phyloP scores from a whole-genome alignment of 495 filamentous ascomycete species.

The Friedmanniomyces endolithicus region DNA sequence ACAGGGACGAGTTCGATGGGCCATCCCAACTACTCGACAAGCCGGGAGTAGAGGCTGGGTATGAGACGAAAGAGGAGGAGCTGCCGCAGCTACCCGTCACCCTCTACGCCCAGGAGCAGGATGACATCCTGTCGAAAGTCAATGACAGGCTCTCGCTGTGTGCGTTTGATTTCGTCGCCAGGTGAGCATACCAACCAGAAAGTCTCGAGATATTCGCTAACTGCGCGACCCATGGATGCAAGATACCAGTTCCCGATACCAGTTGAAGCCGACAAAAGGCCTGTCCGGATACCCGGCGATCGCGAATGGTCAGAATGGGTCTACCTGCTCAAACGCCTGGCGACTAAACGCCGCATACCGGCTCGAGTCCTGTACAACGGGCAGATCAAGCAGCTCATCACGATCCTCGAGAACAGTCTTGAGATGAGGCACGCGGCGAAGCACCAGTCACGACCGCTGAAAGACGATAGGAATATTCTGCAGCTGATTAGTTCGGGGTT shows the following conservation, averaged over 20 bases:
- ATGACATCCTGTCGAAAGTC: constrained; percentile 62
- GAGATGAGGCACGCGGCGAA: constrained; percentile 58
- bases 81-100: constrained; percentile 71
- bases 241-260: constrained; percentile 86
- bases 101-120: constrained; percentile 70
- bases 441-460: constrained; percentile 68
- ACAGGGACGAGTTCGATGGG: constrained; percentile 80
- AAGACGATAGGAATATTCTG: constrained; percentile 81
- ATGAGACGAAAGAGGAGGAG: constrained; percentile 63
- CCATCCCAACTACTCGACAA: constrained; percentile 65
- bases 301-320: constrained; percentile 90
- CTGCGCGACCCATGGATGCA: too few species aligned
- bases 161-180: constrained; percentile 79
- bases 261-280: constrained; percentile 63
- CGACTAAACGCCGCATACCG: constrained; percentile 74
- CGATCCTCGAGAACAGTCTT: constrained; percentile 22
- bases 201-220: too few species aligned
- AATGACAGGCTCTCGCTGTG: constrained; percentile 75
- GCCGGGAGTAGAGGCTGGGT: constrained; percentile 45
- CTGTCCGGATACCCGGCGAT: constrained; percentile 64
- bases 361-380: constrained; percentile 72
- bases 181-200: too few species aligned
- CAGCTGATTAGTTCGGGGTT: constrained; percentile 76
- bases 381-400: constrained; percentile 45
- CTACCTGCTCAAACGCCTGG: constrained; percentile 71